Conservation (phyloP, 768 basidiomycete genomes). For the Phylloporus sp. region DNA sequence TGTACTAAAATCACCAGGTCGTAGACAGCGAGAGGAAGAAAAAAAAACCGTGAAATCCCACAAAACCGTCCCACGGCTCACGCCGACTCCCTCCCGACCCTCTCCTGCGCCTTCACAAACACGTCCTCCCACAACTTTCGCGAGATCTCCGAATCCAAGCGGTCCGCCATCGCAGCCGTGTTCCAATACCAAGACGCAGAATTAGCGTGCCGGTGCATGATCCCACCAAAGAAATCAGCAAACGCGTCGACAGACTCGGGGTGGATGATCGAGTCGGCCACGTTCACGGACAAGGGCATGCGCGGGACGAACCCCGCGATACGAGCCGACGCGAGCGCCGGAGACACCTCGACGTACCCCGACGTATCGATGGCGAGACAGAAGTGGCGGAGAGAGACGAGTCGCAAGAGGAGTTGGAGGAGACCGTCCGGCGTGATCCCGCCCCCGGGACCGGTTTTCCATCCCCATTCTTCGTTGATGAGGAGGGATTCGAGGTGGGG, state of each 20-base stretch:
- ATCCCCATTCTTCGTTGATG: constrained; percentile 21
- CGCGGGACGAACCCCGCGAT: not conserved
- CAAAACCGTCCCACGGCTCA: too few relatives aligned
- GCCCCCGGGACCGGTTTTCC: constrained; percentile 4
- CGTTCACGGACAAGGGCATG: constrained; percentile 8
- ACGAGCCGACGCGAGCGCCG: not conserved
- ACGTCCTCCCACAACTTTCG: constrained; percentile 17
- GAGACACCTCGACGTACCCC: not conserved
- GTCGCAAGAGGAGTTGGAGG: constrained; percentile 9
- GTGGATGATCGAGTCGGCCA: constrained; percentile 15
- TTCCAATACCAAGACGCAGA: constrained; percentile 7
- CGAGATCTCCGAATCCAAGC: constrained; percentile 11
- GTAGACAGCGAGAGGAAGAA: not conserved
- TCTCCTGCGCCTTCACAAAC: constrained; percentile 13
- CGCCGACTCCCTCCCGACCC: not conserved
- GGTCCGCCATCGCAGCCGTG: constrained; percentile 7
- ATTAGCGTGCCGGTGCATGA: constrained; percentile 5
- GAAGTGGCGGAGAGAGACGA: not conserved
- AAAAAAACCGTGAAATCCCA: not conserved
- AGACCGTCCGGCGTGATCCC: constrained; percentile 20
- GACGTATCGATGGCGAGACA: constrained; percentile 15
- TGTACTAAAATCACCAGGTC: not conserved
- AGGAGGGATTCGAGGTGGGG: constrained; percentile 12
- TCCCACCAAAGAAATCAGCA: constrained; percentile 14
- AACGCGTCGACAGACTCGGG: constrained; percentile 14